Evolutionary conservation across 140 eudicot species (phyloP), one percentile per base, ranked within the genome.

Genomic region (Oenanthe javanica): DNA sequence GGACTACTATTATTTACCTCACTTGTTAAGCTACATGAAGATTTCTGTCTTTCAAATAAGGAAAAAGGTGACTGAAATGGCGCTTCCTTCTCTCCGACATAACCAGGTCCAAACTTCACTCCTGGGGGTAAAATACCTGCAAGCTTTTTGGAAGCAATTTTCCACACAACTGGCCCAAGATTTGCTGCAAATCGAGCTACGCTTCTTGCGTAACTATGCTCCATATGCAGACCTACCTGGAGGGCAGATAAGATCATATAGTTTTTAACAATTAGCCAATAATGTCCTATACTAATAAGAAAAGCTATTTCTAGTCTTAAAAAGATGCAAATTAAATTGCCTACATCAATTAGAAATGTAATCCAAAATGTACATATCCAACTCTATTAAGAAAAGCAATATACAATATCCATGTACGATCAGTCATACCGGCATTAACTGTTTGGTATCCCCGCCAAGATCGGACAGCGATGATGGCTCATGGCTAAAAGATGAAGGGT

Each of bases 91-190:
- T 95, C 98, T 47, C 92, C 96, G 0, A 92, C 97, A 77, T 88
- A 89, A 27, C 97, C 96, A 2, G 97, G 97, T 67, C 87, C 99
- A 85, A 90, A 92, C 81, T 91, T 86, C 16, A 82, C 83, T 18
- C 99, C 97, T n/a, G 92, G 79, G 71, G 99, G 97, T 83, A 95
- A 79, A 38, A 84, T 84, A 25, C 84, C 73, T 73, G 84, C 88
- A 10, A 95, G 75, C 82, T 90, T 95, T 85, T 85, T 84, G 1
- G 96, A 87, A 72, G 96, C 99, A 74, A 89, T 48, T 81, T 89
- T 89, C 99, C 99, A 95, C 3, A 83, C 97, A 50, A 87, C 84
- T 2, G 99, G 99, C 55, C 99, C 99, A 42, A 95, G 96, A 64
- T 88, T 84, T 48, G 91, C 89, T 15, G 97, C 99, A 83, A 87